Percentiles rank a stretch among this genome's conserved stretches.
Conservation (phyloP, 139 green algal genomes). For the Microglena sp. region DNA sequence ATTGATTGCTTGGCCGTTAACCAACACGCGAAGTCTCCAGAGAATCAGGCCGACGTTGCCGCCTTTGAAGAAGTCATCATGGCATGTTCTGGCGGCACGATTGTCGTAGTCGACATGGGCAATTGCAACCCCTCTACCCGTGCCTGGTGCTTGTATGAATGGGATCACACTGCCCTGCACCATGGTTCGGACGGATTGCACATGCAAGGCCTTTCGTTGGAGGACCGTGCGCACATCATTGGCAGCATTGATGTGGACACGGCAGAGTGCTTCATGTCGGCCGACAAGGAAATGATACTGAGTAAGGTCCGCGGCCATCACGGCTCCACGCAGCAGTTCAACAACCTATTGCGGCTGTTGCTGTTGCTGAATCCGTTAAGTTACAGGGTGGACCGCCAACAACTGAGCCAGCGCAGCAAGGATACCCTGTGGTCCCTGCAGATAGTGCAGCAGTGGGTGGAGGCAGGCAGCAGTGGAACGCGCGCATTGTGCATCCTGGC, state of each 20-base stretch:
- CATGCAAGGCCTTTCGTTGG: neutral
- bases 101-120: conserved; percentile 6
- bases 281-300: conserved; percentile 1
- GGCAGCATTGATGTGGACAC: conserved; percentile 6
- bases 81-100: neutral
- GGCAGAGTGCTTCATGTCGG: neutral
- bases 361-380: conserved; percentile 18
- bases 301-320: too few relatives aligned
- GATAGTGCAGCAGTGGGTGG: too few relatives aligned
- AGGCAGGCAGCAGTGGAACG: neutral
- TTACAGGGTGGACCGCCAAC: too few relatives aligned
- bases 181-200: conserved; percentile 9
- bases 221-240: neutral
- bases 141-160: conserved; percentile 2
- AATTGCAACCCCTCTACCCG: neutral
- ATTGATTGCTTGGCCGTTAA: conserved; percentile 11
- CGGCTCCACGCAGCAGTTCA: conserved; percentile 3
- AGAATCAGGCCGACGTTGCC: conserved; percentile 5
- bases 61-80: conserved; percentile 8
- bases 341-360: conserved; percentile 11
- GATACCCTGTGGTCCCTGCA: too few relatives aligned
- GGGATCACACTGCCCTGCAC: conserved; percentile 1
- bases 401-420: too few relatives aligned
- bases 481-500: conserved; percentile 14
- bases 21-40: neutral